Evolutionary conservation across 2,329 filamentous ascomycete genomes (phyloP).

Genomic region (Cryphonectria japonica): DNA sequence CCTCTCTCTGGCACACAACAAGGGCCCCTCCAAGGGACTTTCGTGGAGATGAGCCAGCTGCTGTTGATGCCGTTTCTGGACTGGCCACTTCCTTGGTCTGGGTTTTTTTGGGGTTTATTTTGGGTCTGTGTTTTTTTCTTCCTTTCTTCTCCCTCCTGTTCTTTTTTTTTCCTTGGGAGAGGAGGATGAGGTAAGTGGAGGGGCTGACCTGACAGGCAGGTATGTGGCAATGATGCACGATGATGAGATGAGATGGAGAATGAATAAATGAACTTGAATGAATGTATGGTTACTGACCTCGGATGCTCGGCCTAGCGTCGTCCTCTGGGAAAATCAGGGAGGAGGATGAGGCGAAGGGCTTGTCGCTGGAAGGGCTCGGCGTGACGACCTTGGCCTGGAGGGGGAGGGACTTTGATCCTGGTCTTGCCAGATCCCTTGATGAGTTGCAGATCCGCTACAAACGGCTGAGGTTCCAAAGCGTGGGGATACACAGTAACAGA

Average conservation of each 20-base stretch:
- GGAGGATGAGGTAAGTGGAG: not conserved
- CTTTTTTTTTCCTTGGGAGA: not conserved
- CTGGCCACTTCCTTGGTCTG: not conserved
- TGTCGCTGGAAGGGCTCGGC: conserved; percentile 10
- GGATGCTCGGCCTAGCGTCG: conserved; percentile 4
- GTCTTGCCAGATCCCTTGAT: conserved; percentile 17
- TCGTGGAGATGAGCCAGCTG: not conserved
- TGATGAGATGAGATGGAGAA: conserved; percentile 7
- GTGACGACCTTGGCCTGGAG: not conserved
- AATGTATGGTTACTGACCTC: conserved; percentile 11
- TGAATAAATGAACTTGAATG: not conserved
- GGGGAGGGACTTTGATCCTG: conserved; percentile 13
- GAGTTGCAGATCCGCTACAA: conserved; percentile 19
- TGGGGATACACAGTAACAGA: conserved; percentile 13
- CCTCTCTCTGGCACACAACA: not conserved
- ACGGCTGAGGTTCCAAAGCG: conserved; percentile 3
- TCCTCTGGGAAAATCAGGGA: conserved; percentile 6
- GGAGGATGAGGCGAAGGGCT: conserved; percentile 7
- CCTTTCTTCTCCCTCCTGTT: not conserved
- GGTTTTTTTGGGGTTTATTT: not conserved
- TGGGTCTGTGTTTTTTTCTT: not conserved
- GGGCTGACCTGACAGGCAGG: not conserved
- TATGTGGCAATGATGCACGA: conserved; percentile 5
- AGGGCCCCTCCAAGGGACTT: not conserved
- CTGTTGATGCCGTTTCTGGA: not conserved